A percentile compares a stretch with the other conserved stretches of the same genome.
Conservation (phyloP, 176 grass and related monocot species). For the Oryza nivara region DNA sequence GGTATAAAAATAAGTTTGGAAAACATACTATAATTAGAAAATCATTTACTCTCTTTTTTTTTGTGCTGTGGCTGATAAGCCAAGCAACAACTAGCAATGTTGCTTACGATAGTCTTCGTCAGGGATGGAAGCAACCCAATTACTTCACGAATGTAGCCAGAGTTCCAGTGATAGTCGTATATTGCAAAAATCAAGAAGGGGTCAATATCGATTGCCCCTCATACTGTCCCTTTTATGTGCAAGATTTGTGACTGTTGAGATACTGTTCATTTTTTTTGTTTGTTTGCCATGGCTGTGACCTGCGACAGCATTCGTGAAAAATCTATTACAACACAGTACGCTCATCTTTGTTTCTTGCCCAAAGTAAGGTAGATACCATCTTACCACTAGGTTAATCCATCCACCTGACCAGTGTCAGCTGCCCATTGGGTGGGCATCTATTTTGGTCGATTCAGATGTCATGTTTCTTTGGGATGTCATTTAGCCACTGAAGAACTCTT, state of each 20-base stretch:
- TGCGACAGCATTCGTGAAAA: neutral
- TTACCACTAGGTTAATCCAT: neutral
- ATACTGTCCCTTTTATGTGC: neutral
- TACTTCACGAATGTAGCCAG: neutral
- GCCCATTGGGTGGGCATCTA: too few relatives aligned
- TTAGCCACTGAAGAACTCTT: neutral
- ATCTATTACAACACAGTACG: neutral
- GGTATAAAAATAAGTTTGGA: too few relatives aligned
- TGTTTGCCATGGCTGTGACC: neutral
- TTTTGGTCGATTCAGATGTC: neutral
- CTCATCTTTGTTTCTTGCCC: neutral
- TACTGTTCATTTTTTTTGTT: neutral
- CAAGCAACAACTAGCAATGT: too few relatives aligned
- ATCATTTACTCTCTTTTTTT: too few relatives aligned
- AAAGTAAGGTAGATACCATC: neutral
- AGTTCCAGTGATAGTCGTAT: neutral
- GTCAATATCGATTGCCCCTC: neutral
- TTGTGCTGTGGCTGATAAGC: too few relatives aligned
- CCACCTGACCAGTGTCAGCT: neutral
- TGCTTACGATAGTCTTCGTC: too few relatives aligned
- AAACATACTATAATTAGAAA: too few relatives aligned
- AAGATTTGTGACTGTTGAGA: neutral
- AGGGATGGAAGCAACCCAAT: neutral
- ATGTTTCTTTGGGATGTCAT: neutral
- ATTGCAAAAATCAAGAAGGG: neutral